These are phyloP conservation scores for Trebouxia sp. DNA, from an alignment of 139 green algal genomes.

Conservation along the genomic window DNA sequence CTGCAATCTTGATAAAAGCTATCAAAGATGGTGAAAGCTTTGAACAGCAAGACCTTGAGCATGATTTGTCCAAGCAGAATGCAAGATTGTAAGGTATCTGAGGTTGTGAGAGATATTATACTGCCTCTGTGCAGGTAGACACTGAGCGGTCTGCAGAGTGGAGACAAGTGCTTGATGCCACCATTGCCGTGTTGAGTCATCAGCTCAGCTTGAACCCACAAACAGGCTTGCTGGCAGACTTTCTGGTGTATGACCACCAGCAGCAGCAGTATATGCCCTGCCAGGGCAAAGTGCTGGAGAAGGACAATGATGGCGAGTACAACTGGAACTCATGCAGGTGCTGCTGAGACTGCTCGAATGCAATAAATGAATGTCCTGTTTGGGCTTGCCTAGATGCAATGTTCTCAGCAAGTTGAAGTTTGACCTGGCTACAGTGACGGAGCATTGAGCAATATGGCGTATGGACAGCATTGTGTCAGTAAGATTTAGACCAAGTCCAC, in stretches of 20 bases:
- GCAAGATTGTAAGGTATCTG: too few relatives aligned
- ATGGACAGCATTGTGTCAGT: too few relatives aligned
- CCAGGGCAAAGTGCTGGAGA: slow-evolving; percentile 16
- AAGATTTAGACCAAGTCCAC: too few relatives aligned
- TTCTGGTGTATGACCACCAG: not conserved
- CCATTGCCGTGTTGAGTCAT: not conserved
- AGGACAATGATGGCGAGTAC: slow-evolving; percentile 27
- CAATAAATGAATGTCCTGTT: not conserved
- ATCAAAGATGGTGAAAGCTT: too few relatives aligned
- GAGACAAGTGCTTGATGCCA: slow-evolving; percentile 22
- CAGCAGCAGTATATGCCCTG: slow-evolving; percentile 2
- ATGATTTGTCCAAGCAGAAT: too few relatives aligned
- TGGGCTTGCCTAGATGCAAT: not conserved
- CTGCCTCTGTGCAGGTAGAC: slow-evolving; percentile 15
- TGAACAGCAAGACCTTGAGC: too few relatives aligned
- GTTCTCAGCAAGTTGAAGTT: too few relatives aligned
- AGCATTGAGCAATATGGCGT: too few relatives aligned
- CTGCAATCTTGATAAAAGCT: too few relatives aligned
- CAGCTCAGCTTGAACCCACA: slow-evolving; percentile 21
- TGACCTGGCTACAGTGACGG: too few relatives aligned
- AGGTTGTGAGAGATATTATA: too few relatives aligned
- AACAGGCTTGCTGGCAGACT: slow-evolving; percentile 32
- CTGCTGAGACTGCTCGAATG: not conserved
- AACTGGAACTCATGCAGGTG: slow-evolving; percentile 30
- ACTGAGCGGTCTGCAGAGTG: not conserved